These are phyloP conservation scores for Colletotrichum sp. DNA, from an alignment of 2,329 filamentous ascomycete species.

Conservation along the genomic window DNA sequence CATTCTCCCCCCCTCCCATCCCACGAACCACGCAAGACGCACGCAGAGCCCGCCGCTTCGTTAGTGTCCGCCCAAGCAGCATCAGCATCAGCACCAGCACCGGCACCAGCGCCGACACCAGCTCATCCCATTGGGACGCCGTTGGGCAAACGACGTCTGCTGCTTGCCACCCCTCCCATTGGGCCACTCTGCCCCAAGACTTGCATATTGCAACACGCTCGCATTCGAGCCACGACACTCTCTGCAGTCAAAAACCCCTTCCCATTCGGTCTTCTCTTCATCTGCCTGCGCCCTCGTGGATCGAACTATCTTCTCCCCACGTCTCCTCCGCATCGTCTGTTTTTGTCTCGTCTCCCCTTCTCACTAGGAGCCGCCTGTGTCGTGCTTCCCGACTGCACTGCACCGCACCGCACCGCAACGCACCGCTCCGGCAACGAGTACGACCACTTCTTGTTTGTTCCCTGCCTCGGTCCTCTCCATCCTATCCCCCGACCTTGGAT, in stretches of 20 bases:
- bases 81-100: background rate
- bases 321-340: slow-evolving; percentile 9
- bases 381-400: background rate
- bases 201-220: slow-evolving; percentile 31
- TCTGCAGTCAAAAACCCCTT: slow-evolving; percentile 34
- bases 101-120: background rate
- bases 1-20: background rate
- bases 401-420: background rate
- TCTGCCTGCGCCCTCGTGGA: slow-evolving; percentile 18
- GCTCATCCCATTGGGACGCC: slow-evolving; percentile 14
- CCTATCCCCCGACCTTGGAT: background rate
- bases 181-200: slow-evolving; percentile 18
- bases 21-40: background rate
- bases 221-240: slow-evolving; percentile 48
- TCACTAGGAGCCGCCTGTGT: background rate
- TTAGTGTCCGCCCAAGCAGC: background rate
- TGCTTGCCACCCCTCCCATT: slow-evolving; percentile 18
- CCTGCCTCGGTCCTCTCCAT: slow-evolving; percentile 1
- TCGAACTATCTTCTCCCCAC: slow-evolving; percentile 20
- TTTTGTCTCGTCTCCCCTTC: background rate
- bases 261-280: slow-evolving; percentile 20
- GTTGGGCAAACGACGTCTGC: slow-evolving; percentile 12
- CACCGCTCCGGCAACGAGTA: background rate
- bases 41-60: background rate
- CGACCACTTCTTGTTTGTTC: background rate